Evolutionary conservation across 164 flowering plant species (phyloP).

Genomic region (Tetrastigma voinierianum): DNA sequence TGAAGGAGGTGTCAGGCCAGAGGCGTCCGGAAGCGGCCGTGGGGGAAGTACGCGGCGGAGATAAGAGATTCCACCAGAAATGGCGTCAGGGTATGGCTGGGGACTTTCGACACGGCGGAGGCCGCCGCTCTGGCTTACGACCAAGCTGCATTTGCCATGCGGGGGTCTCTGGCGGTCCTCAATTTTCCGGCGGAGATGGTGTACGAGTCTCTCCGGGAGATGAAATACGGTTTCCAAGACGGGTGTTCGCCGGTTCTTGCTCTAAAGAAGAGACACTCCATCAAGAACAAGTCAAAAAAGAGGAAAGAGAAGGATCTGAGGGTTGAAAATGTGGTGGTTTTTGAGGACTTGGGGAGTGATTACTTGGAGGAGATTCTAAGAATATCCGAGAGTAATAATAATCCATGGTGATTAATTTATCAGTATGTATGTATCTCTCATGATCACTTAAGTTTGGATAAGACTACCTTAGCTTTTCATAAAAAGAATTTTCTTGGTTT

Average conservation of each 20-base stretch:
- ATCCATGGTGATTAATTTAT: too few species aligned
- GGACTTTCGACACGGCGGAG: constrained; percentile 77
- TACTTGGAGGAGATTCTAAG: constrained; percentile 56
- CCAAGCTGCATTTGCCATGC: constrained; percentile 61
- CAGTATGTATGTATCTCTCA: too few species aligned
- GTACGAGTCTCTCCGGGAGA: constrained; percentile 41
- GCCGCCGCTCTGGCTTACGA: constrained; percentile 77
- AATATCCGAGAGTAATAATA: background rate
- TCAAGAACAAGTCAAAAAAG: constrained; percentile 35
- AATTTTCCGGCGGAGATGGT: constrained; percentile 58
- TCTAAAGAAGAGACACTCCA: constrained; percentile 52
- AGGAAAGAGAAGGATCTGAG: constrained; percentile 20
- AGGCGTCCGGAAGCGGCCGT: constrained; percentile 50
- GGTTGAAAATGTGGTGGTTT: constrained; percentile 40
- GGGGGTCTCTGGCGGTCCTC: constrained; percentile 43
- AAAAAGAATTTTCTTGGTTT: too few species aligned
- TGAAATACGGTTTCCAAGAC: constrained; percentile 29
- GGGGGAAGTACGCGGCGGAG: constrained; percentile 77
- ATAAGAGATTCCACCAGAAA: constrained; percentile 63
- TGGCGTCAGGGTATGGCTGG: constrained; percentile 71
- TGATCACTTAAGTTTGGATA: too few species aligned
- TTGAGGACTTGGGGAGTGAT: constrained; percentile 62
- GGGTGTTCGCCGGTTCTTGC: constrained; percentile 59
- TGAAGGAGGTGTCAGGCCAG: constrained; percentile 16
- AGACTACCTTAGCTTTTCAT: too few species aligned